Conservation (phyloP, 1,284 basidiomycete species). For the Cryptococcus sp. region DNA sequence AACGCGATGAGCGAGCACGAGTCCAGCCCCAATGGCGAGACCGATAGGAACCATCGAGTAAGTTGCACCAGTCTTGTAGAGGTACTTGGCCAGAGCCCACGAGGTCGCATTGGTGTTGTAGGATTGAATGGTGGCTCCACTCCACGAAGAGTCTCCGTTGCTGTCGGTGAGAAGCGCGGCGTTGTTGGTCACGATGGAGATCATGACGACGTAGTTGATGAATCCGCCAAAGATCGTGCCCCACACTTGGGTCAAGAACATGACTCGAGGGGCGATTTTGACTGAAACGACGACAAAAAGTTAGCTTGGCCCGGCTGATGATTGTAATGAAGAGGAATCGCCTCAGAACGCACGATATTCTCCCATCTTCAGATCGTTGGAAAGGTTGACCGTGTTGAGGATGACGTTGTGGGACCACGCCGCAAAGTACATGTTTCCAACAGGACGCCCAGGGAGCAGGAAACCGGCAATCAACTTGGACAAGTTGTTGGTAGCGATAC, state of each 20-base stretch:
- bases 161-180: conserved; percentile 24
- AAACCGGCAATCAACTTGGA: conserved; percentile 30
- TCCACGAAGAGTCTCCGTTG: conserved; percentile 23
- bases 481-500: conserved; percentile 29
- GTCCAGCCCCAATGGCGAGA: conserved; percentile 18
- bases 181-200: conserved; percentile 29
- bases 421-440: conserved; percentile 32
- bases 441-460: conserved; percentile 25
- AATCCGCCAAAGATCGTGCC: conserved; percentile 36
- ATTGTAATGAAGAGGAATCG: too few species aligned
- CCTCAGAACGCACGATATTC: conserved; percentile 16
- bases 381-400: conserved; percentile 21
- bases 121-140: conserved; percentile 16
- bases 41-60: conserved; percentile 24
- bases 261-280: conserved; percentile 35
- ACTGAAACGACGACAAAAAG: conserved; percentile 12
- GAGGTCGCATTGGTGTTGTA: conserved; percentile 21
- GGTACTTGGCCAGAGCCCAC: conserved; percentile 26
- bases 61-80: conserved; percentile 6
- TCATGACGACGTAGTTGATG: conserved; percentile 36
- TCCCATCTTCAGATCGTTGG: conserved; percentile 28
- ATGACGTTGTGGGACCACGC: conserved; percentile 28
- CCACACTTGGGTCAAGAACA: conserved; percentile 29
- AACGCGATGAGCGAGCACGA: conserved; percentile 18
- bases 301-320: not conserved